Conservation (phyloP, 2,329 filamentous ascomycete species). For the Talaromyces piceae region DNA sequence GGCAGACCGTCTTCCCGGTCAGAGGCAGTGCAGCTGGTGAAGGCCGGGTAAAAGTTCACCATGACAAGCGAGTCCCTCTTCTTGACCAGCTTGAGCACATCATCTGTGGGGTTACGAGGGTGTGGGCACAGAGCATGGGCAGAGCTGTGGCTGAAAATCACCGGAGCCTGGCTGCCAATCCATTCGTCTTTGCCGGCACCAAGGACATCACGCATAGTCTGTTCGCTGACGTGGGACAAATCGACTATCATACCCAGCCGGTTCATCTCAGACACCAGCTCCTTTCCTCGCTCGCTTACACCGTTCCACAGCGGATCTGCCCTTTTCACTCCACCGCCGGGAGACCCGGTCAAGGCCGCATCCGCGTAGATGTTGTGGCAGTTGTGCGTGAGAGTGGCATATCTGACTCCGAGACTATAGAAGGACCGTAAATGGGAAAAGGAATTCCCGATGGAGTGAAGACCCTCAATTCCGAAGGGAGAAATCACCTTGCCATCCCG, state of each 20-base stretch:
- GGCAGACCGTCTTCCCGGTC: constrained; percentile 59
- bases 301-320: constrained; percentile 47
- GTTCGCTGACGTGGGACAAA: constrained; percentile 66
- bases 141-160: constrained; percentile 86
- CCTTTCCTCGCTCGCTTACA: constrained; percentile 61
- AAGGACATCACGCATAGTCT: constrained; percentile 81
- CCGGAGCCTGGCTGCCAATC: constrained; percentile 67
- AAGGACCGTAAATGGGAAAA: constrained; percentile 61
- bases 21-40: constrained; percentile 65
- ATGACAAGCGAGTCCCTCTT: constrained; percentile 69
- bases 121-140: constrained; percentile 76
- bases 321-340: constrained; percentile 31
- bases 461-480: constrained; percentile 72
- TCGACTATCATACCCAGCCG: constrained; percentile 91
- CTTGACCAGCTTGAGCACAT: constrained; percentile 71
- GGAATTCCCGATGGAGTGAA: constrained; percentile 88
- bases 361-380: constrained; percentile 89
- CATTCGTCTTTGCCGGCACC: constrained; percentile 53
- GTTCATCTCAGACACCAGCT: constrained; percentile 82
- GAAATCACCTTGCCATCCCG: constrained; percentile 60
- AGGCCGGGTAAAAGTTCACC: constrained; percentile 81
- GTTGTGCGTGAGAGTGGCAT: constrained; percentile 85
- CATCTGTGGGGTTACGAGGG: constrained; percentile 82
- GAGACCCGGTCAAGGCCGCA: constrained; percentile 54
- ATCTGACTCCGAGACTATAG: constrained; percentile 71